These are phyloP conservation scores for Xenoacremonium recifei DNA, from an alignment of 2,329 filamentous ascomycete species.

Conservation along the genomic window DNA sequence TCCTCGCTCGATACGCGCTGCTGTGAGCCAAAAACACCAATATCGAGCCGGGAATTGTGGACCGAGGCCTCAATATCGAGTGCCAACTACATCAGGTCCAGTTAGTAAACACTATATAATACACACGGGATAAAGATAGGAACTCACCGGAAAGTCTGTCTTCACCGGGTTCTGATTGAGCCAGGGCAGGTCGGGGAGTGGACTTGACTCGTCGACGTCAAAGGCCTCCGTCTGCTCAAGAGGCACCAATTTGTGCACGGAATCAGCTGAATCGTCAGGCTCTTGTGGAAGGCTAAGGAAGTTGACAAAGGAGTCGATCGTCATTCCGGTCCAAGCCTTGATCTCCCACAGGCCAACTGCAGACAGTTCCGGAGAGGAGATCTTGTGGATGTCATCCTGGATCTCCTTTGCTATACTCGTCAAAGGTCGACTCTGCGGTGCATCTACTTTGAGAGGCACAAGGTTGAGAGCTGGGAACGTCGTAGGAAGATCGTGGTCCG, in stretches of 20 bases:
- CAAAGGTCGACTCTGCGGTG: conserved; percentile 33
- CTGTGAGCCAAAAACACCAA: conserved; percentile 40
- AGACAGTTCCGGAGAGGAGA: conserved; percentile 52
- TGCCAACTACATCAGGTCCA: neutral
- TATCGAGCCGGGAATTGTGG: conserved; percentile 28
- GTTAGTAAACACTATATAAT: too few species aligned
- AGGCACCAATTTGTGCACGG: neutral
- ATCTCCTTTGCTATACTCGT: conserved; percentile 56
- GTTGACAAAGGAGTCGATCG: conserved; percentile 75
- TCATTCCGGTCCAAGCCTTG: conserved; percentile 69
- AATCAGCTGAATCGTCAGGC: too few species aligned
- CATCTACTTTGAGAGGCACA: conserved; percentile 64
- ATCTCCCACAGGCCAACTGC: conserved; percentile 69
- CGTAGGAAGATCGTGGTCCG: conserved; percentile 44
- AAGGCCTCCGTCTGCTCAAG: neutral
- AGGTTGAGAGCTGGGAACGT: conserved; percentile 76
- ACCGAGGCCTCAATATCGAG: conserved; percentile 42
- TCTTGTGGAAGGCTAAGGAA: conserved; percentile 60
- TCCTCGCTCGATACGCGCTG: conserved; percentile 23
- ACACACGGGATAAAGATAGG: too few species aligned
- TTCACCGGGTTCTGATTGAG: conserved; percentile 22
- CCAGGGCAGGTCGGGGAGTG: conserved; percentile 8
- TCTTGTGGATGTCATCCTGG: conserved; percentile 64
- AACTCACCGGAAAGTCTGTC: conserved; percentile 29
- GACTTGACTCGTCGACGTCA: neutral